phyloP scores from a whole-genome alignment of 2,329 filamentous ascomycete genomes.

The Diaporthe sp. region DNA sequence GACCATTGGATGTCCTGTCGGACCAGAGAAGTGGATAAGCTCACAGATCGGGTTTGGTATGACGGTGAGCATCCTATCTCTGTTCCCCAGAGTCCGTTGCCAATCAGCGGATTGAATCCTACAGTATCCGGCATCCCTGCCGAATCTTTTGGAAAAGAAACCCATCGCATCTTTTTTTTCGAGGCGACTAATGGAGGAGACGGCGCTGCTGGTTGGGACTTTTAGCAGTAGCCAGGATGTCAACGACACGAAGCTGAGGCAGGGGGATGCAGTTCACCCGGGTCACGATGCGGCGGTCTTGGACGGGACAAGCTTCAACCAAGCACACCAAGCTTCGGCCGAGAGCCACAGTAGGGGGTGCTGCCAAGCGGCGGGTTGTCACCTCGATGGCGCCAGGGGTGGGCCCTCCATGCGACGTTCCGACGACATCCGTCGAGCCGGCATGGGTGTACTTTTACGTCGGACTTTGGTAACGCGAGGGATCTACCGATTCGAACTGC shows the following conservation, averaged over 20 bases:
- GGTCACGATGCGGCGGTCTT: not conserved
- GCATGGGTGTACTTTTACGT: not conserved
- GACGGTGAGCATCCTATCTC: not conserved
- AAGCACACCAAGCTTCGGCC: slow-evolving; percentile 4
- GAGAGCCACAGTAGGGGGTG: not conserved
- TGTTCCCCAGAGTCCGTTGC: not conserved
- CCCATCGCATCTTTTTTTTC: not conserved
- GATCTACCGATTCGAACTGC: not conserved
- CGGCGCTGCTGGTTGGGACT: not conserved
- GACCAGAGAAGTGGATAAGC: not conserved
- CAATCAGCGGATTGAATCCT: not conserved
- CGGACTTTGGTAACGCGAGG: not conserved
- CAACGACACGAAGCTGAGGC: not conserved
- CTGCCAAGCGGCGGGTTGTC: not conserved
- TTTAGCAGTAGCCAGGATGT: not conserved
- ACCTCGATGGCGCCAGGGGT: not conserved
- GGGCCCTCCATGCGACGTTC: not conserved
- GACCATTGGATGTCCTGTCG: not conserved
- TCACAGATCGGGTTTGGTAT: not conserved
- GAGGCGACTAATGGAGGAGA: not conserved
- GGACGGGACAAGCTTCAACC: not conserved
- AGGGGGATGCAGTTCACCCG: not conserved
- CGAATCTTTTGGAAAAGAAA: not conserved
- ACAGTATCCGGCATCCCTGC: not conserved
- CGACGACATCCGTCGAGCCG: not conserved